Evolutionary conservation across 495 filamentous ascomycete genomes (phyloP).

Genomic region (Poronia punctata): DNA sequence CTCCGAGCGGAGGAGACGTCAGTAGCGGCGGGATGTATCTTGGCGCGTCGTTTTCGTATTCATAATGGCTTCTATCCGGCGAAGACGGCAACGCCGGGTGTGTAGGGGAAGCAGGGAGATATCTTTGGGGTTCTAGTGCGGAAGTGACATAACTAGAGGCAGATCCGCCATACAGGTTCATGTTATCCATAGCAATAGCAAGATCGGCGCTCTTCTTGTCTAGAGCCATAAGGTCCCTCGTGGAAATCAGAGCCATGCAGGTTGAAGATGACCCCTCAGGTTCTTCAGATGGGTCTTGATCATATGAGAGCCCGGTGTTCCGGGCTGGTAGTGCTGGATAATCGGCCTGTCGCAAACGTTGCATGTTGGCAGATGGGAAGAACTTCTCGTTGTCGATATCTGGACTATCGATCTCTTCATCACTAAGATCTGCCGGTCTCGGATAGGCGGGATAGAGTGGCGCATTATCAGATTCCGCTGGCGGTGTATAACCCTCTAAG

Average conservation of each 20-base stretch:
- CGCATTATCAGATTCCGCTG: constrained; percentile 7
- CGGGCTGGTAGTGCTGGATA: constrained; percentile 5
- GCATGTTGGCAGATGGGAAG: constrained; percentile 32
- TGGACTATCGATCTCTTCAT: constrained; percentile 16
- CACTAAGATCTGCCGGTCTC: constrained; percentile 14
- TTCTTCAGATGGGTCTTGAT: constrained; percentile 26
- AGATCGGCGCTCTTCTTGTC: constrained; percentile 27
- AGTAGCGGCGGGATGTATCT: constrained; percentile 27
- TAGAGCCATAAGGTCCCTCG: constrained; percentile 35
- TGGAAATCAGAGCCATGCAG: constrained; percentile 36
- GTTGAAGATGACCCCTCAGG: constrained; percentile 20
- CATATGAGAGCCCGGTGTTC: constrained; percentile 26
- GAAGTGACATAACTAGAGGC: constrained; percentile 12
- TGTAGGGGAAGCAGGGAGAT: constrained; percentile 22
- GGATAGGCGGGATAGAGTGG: constrained; percentile 18
- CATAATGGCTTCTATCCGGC: constrained; percentile 1
- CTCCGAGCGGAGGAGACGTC: constrained; percentile 1
- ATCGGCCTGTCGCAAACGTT: constrained; percentile 24
- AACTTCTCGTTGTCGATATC: constrained; percentile 35
- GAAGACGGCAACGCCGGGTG: constrained; percentile 16
- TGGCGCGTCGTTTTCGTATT: constrained; percentile 7
- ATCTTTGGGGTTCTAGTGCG: constrained; percentile 3
- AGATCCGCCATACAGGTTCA: constrained; percentile 18
- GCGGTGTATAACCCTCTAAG: constrained; percentile 22
- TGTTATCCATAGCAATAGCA: constrained; percentile 23